These are phyloP conservation scores for Phaeodactylum tricornutum DNA, from an alignment of 108 stramenopile genomes.

Conservation along the genomic window DNA sequence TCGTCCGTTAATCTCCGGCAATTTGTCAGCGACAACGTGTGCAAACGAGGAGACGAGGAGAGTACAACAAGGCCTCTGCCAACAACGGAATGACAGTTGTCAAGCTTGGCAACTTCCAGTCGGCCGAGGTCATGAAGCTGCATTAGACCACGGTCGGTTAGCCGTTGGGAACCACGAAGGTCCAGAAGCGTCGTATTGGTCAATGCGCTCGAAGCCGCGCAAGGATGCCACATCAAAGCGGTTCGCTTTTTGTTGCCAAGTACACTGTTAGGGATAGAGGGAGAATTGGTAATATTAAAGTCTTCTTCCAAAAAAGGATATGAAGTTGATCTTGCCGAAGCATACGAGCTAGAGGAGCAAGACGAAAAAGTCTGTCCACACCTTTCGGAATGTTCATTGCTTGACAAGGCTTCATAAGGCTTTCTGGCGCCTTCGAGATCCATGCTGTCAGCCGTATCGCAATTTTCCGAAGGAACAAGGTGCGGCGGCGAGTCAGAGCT, in stretches of 20 bases:
- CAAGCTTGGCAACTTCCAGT: slow-evolving; percentile 56
- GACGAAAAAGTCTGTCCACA: neutral
- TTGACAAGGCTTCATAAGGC: no score
- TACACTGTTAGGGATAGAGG: neutral
- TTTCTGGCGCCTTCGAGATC: no score
- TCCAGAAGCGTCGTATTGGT: slow-evolving; percentile 50
- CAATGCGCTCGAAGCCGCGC: neutral
- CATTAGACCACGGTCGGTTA: slow-evolving; percentile 64
- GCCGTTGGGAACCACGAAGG: slow-evolving; percentile 57
- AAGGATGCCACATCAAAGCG: neutral
- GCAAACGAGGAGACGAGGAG: slow-evolving; percentile 37
- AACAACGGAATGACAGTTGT: slow-evolving; percentile 64
- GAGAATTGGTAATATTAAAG: neutral
- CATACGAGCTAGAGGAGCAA: neutral
- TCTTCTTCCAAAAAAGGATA: neutral
- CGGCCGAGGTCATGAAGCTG: slow-evolving; percentile 41
- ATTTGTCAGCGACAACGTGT: slow-evolving; percentile 61
- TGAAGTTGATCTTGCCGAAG: neutral
- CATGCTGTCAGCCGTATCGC: no score
- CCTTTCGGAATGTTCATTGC: neutral
- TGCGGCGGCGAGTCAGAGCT: neutral
- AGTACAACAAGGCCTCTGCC: slow-evolving; percentile 60
- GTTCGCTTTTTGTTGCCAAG: neutral
- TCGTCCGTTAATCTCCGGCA: slow-evolving; percentile 74
- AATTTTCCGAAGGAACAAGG: neutral